Evolutionary conservation across 176 grass and related monocot genomes (phyloP).

Genomic region (Oryza longistaminata): DNA sequence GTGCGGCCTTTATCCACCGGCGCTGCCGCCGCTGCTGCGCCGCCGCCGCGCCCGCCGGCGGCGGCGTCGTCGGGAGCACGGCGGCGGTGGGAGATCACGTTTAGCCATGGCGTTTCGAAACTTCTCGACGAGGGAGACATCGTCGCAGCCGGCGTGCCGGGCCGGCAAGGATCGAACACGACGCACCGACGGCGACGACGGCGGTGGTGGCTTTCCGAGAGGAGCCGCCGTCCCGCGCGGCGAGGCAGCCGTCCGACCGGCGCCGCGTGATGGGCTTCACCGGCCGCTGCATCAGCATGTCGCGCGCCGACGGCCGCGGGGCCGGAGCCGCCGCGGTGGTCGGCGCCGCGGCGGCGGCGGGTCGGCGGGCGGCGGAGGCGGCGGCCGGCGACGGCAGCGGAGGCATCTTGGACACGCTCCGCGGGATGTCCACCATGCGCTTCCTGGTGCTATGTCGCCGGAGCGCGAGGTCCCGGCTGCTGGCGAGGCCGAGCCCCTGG

Average conservation of each 20-base stretch:
- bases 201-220: background rate
- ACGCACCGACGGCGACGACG: background rate
- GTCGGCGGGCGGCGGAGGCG: too few species aligned
- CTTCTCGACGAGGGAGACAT: background rate
- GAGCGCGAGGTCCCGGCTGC: slow-evolving; percentile 51
- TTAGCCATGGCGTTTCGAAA: background rate
- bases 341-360: background rate
- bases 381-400: background rate
- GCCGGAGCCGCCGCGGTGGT: background rate
- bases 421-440: slow-evolving; percentile 28
- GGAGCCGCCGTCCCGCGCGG: slow-evolving; percentile 17
- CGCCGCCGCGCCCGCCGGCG: background rate
- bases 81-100: slow-evolving; percentile 20
- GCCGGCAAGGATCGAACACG: slow-evolving; percentile 38
- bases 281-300: background rate
- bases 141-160: slow-evolving; percentile 4
- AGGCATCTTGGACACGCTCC: slow-evolving; percentile 4
- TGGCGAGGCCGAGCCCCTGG: slow-evolving; percentile 77
- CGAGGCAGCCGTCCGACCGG: slow-evolving; percentile 41
- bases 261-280: slow-evolving; percentile 34
- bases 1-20: slow-evolving; percentile 1
- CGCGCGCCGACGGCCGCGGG: background rate
- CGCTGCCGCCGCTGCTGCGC: background rate
- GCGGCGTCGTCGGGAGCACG: background rate
- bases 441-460: slow-evolving; percentile 57